A percentile compares a stretch with the other conserved stretches of the same genome.
Conservation (phyloP, 164 flowering plant genomes). For the Sextonia rubra region DNA sequence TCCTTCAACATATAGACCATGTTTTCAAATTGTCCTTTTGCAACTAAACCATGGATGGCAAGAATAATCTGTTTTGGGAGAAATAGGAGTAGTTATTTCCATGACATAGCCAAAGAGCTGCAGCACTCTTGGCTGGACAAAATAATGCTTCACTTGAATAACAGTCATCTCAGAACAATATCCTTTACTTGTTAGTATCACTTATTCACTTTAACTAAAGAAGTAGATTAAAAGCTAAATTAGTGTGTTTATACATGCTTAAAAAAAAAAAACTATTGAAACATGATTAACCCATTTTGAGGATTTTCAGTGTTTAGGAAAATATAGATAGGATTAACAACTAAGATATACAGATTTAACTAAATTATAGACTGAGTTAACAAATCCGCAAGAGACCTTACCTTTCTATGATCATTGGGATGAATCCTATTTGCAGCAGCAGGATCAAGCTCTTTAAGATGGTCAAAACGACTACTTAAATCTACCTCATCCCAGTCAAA, state of each 20-base stretch:
- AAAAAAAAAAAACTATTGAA: not conserved
- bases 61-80: too few species aligned
- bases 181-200: too few species aligned
- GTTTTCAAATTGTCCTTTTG: too few species aligned
- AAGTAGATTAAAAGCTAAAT: not conserved
- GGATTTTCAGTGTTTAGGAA: too few species aligned
- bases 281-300: not conserved
- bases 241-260: not conserved
- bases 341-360: not conserved
- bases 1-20: too few species aligned
- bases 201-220: not conserved
- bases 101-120: too few species aligned
- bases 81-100: too few species aligned
- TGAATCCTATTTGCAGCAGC: slow-evolving; percentile 85
- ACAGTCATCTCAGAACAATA: not conserved
- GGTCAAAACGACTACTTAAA: slow-evolving; percentile 32
- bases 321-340: not conserved
- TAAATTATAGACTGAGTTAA: not conserved
- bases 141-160: not conserved
- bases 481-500: slow-evolving; percentile 21
- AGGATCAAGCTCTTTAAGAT: slow-evolving; percentile 74
- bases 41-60: too few species aligned
- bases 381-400: slow-evolving; percentile 19
- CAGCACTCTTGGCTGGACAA: not conserved
- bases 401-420: slow-evolving; percentile 89